A percentile compares a stretch with the other conserved stretches of the same genome.
phyloP scores from a whole-genome alignment of 225 moss, liverwort and hornwort genomes.

The Polytrichum commune region DNA sequence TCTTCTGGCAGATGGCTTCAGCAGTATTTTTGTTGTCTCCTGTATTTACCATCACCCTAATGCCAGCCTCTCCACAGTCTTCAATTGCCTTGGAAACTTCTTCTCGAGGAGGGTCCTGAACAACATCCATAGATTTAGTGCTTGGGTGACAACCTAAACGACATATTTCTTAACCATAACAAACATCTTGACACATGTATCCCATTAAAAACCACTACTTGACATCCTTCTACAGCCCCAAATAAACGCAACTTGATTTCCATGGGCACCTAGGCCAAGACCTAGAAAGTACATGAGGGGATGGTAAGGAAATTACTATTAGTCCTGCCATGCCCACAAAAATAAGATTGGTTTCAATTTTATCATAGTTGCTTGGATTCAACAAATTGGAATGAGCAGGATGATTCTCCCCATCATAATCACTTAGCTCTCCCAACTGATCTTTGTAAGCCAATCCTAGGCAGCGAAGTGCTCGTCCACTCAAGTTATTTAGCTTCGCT shows the following conservation, averaged over 20 bases:
- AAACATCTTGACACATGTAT: no score
- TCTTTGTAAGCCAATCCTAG: constrained; percentile 83
- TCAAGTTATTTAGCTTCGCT: constrained; percentile 54
- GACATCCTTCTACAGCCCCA: no score
- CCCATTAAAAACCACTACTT: no score
- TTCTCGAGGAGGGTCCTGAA: constrained; percentile 84
- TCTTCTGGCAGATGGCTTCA: constrained; percentile 89
- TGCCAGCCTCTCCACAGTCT: constrained; percentile 84
- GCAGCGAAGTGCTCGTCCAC: constrained; percentile 74
- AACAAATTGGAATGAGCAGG: constrained; percentile 56
- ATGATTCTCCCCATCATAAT: constrained; percentile 74
- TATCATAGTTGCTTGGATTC: constrained; percentile 67
- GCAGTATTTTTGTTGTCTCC: constrained; percentile 93
- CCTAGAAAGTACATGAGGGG: not conserved
- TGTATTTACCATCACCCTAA: constrained; percentile 90
- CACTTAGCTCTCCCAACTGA: constrained; percentile 54
- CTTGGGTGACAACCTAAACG: no score
- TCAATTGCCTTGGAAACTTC: constrained; percentile 75
- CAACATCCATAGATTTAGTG: not conserved
- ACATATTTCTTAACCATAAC: no score
- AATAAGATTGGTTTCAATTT: constrained; percentile 70
- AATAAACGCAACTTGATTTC: not conserved
- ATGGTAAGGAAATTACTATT: constrained; percentile 44
- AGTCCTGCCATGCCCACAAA: constrained; percentile 85
- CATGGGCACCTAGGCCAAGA: not conserved